Base-by-base conservation (phyloP, 495 filamentous ascomycete species). In the Penicillium herquei region DNA sequence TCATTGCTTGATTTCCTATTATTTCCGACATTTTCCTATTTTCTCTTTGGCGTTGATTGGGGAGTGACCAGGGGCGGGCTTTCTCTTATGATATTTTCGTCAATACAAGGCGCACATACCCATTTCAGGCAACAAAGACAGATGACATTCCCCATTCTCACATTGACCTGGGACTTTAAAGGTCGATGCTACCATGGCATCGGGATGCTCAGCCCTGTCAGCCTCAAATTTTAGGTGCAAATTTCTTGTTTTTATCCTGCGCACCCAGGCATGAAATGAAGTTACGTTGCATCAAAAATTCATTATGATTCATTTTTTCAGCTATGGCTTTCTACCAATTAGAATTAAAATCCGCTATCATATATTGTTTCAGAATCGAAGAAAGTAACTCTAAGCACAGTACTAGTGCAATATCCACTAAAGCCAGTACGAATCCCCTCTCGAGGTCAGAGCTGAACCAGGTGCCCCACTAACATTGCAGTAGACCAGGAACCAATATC, bases 1-100 rank as follows among this genome's bases (percentile, higher is more conserved):
- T 60, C 34, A 39, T 57, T 55, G 32, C 44, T 54, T 62, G 69
- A 55, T 57, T 70, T 55, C 69, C 60, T 70, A 64, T 48, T 54
- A 26, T 26, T 26, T 26, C 21, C 21, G 21, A 11, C 50, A 17
- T 53, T 42, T 61, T 56, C 52, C 62, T 71, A 55, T 57, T 70
- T 55, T 70, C 60, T 70, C 63, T 48, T 53, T 63, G 73, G 73
- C 71, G 73, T 76, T 76, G 46, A 54, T 56, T 56, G 59, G 49
- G 68, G 71, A 69, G 65, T 68, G 69, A 68, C 48, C 55, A 62
- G 72, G 65, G 65, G 55, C 55, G 67, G 65, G 14, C 49, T 56
- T 66, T 63, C 57, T 69, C 63, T 70, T 62, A 41, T 65, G 52
- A 59, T 61, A 56, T 69, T 66, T 67, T 52, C 59, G 39, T 67